Evolutionary conservation across 2,329 filamentous ascomycete genomes (phyloP), one percentile per base, ranked within the genome.

Genomic region (Diaporthe sp.): DNA sequence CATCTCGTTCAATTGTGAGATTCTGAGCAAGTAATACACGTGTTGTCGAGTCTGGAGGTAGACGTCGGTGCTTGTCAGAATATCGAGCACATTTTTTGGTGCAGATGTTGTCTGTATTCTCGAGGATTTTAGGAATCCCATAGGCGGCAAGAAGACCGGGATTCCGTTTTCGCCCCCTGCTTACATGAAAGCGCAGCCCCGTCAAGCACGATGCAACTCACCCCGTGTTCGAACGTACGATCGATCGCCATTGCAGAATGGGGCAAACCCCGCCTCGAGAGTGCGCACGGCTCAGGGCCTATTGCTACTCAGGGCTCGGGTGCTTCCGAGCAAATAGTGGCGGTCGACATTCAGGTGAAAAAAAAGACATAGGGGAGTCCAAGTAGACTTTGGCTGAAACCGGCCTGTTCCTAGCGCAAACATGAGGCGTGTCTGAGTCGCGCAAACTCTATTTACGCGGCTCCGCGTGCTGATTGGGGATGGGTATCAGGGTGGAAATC

Each of bases 391-490:
- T 42, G 4, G 34, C n/a, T 55, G 65, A 70, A 70, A 42, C 46
- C 65, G 49, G 65, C 65, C 46, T 55, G 34, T 70, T 42, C 65
- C 49, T 70, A 55, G 65, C 31, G 46, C 15, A 42, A 19, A 42
- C 46, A 13, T 55, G 65, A 70, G 65, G 65, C 34, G 49, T 55
- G 46, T 46, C 65, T 68, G 65, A 68, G 65, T 68, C 65, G 65
- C 31, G 46, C 49, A 70, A 70, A 70, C 49, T 53, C n/a, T 70
- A 70, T 42, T 37, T 6, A 19, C 15, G 34, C 34, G 46, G 65
- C 49, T 55, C 34, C 42, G 44, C 28, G n/a, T 51, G 62, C 46
- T 68, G 62, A 68, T 68, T 68, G 62, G 62, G 62, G 46, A 53
- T 53, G 62, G 62, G 31, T 25, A 68, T 51, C 31, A 51, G 31